Conservation (phyloP, 495 filamentous ascomycete species). For the Evansstolkia leycettana region DNA sequence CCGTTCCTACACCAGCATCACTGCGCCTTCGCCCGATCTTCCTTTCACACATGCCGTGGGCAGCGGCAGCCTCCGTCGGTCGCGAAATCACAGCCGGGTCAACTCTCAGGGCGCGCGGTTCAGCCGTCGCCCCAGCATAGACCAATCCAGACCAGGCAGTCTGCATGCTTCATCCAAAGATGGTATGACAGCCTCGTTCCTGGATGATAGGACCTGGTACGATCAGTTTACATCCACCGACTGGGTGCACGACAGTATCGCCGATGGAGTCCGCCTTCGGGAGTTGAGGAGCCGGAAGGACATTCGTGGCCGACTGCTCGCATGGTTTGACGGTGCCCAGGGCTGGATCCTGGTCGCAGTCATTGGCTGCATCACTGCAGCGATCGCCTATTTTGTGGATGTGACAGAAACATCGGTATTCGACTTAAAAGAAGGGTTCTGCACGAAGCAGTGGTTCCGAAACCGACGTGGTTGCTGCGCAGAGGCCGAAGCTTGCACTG, state of each 20-base stretch:
- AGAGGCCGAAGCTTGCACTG: constrained; percentile 46
- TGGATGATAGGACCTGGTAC: constrained; percentile 93
- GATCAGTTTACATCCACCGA: constrained; percentile 98
- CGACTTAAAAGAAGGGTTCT: constrained; percentile 86
- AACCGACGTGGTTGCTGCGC: constrained; percentile 71
- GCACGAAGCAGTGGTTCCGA: constrained; percentile 54
- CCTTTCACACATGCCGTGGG: constrained; percentile 20
- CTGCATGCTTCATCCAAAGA: constrained; percentile 48
- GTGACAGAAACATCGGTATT: constrained; percentile 74
- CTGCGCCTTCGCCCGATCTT: constrained; percentile 16
- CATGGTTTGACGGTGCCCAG: constrained; percentile 77
- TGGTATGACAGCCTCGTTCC: constrained; percentile 35
- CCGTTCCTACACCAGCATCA: constrained; percentile 31
- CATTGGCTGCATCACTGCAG: constrained; percentile 78
- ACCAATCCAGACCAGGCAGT: constrained; percentile 23
- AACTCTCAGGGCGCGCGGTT: constrained; percentile 48
- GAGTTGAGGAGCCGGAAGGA: constrained; percentile 71
- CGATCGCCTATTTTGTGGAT: constrained; percentile 81
- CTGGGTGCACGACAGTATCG: constrained; percentile 97
- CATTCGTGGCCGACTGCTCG: constrained; percentile 62
- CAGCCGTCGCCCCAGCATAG: constrained; percentile 31
- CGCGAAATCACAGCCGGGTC: constrained; percentile 52
- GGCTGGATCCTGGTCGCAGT: constrained; percentile 91
- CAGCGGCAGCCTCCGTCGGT: constrained; percentile 33
- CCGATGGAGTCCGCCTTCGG: constrained; percentile 81